Base-by-base conservation (phyloP, 2,329 filamentous ascomycete species). In the Pyrenophora graminea region DNA sequence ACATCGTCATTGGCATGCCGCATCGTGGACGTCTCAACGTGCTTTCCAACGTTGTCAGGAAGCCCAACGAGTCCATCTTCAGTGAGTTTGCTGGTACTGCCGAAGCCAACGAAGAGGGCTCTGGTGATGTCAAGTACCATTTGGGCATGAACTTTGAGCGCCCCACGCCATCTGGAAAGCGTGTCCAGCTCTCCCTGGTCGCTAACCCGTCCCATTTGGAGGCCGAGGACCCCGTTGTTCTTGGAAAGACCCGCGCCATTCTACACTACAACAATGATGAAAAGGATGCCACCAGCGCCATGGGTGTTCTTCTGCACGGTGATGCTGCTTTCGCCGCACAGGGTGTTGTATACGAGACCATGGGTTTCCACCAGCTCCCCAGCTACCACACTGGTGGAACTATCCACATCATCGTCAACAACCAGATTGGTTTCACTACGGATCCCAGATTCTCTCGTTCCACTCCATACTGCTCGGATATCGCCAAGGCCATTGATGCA, bases 91-190 rank as follows among this genome's bases (percentile, higher is more conserved):
- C 90, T 57, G 94, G 94, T 66, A 90, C 88, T 39, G 80, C 89
- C 18, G 91, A 90, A 71, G 90, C 90, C 48, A 89, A 90, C 64
- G 94, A 97, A 64, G 93, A 99, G 79, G 94, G 94, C 53, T 97
- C 94, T 51, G 94, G 94, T 68, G 94, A 99, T 75, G 94, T 99
- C 77, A 99, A 99, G 79, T 99, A 99, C 80, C 94, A 99, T 80
- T 81, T 99, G 69, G 94, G 94, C 72, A 99, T 99, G 94, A 99
- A 99, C 82, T 99, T 99, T 65, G 94, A 99, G 81, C 91, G 94
- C 58, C 94, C 94, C 47, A 99, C 94, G 8, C 94, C 94, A 52
- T 97, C 93, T 37, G 94, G 94, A 67, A 97, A 97, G 85, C 94
- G 94, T 59, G 94, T 99, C n/a, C 94, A 99, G 80, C 86, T 99